Evolutionary conservation across 148 eudicot species (phyloP).

Genomic region (Nepenthes mirabilis): DNA sequence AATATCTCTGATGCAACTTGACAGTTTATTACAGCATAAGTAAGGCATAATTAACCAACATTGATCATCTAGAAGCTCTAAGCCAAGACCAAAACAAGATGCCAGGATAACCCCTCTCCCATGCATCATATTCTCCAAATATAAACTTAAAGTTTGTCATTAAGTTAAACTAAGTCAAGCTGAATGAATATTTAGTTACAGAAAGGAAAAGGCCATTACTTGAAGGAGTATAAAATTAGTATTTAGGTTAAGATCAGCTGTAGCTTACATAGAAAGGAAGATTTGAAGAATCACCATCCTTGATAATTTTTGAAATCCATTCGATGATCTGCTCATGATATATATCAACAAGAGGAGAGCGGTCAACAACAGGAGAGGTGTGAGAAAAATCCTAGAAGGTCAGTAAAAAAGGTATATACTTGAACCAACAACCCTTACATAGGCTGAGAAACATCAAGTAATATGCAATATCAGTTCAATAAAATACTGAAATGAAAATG

Average conservation of each 20-base stretch:
- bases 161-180: too few relatives aligned
- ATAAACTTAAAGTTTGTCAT: too few relatives aligned
- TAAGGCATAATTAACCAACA: too few relatives aligned
- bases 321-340: constrained; percentile 43
- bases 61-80: too few relatives aligned
- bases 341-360: constrained; percentile 1
- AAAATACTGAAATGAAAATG: too few relatives aligned
- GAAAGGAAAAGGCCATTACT: not conserved
- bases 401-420: not conserved
- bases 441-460: not conserved
- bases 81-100: too few relatives aligned
- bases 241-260: not conserved
- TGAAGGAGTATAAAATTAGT: too few relatives aligned
- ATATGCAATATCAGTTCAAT: too few relatives aligned
- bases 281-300: constrained; percentile 82
- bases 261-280: constrained; percentile 86
- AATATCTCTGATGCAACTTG: not conserved
- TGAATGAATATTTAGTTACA: not conserved
- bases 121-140: too few relatives aligned
- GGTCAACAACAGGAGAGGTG: not conserved
- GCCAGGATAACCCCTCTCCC: too few relatives aligned
- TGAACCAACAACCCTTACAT: not conserved
- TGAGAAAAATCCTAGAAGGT: constrained; percentile 3
- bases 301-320: constrained; percentile 76
- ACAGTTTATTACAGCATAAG: not conserved